phyloP scores from a whole-genome alignment of 108 stramenopile species.

The Cyclostephanos tholiformis region DNA sequence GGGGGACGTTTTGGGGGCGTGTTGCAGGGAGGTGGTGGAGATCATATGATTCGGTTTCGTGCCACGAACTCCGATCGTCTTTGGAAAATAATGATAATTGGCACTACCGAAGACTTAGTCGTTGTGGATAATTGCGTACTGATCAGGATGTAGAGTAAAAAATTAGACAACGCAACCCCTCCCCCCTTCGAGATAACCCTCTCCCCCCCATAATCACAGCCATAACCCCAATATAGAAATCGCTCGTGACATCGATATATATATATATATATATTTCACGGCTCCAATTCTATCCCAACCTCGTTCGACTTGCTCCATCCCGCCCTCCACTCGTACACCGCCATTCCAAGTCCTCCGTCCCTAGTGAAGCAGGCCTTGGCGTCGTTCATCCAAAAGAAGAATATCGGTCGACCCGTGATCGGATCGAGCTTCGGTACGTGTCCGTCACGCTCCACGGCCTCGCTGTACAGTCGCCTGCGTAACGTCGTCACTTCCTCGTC shows the following conservation, averaged over 20 bases:
- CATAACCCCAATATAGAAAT: too few relatives aligned
- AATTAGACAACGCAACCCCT: too few relatives aligned
- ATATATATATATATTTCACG: neutral
- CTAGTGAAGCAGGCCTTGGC: slow-evolving; percentile 81
- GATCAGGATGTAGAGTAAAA: too few relatives aligned
- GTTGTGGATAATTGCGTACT: too few relatives aligned
- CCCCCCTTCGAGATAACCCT: too few relatives aligned
- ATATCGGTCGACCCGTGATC: slow-evolving; percentile 68
- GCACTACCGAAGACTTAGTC: too few relatives aligned
- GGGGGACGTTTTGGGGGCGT: neutral
- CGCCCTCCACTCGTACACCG: slow-evolving; percentile 83
- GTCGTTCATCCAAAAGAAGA: slow-evolving; percentile 82
- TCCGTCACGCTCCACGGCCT: slow-evolving; percentile 71
- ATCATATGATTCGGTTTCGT: too few relatives aligned
- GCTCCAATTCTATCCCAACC: slow-evolving; percentile 83
- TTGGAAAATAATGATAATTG: too few relatives aligned
- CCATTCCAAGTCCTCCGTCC: slow-evolving; percentile 80
- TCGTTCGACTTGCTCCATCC: slow-evolving; percentile 63
- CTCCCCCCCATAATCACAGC: too few relatives aligned
- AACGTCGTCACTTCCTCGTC: slow-evolving; percentile 69
- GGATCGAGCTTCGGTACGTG: slow-evolving; percentile 68
- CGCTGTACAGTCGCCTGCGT: slow-evolving; percentile 72
- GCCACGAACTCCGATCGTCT: too few relatives aligned
- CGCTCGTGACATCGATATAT: neutral
- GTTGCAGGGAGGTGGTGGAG: neutral